phyloP scores from a whole-genome alignment of 2,329 filamentous ascomycete species.

The Colletotrichum tamarilloi region DNA sequence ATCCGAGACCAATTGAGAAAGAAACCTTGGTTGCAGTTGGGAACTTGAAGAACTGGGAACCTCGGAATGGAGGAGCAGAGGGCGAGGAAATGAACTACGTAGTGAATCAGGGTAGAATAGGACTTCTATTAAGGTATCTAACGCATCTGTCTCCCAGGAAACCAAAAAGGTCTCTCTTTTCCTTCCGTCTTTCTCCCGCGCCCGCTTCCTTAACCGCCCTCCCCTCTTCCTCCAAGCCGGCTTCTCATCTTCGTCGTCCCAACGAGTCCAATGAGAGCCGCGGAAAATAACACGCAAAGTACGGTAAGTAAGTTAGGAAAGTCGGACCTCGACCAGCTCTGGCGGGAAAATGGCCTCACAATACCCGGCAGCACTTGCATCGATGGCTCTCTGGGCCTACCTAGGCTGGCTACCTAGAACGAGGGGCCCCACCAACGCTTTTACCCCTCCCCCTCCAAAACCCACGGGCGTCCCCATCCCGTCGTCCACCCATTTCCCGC shows the following conservation, averaged over 20 bases:
- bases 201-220: neutral
- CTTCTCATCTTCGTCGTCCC: conserved; percentile 5
- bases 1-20: conserved; percentile 19
- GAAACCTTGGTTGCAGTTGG: neutral
- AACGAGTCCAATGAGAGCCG: neutral
- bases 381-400: neutral
- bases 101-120: neutral
- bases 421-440: neutral
- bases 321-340: neutral
- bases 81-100: neutral
- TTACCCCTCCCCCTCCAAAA: conserved; percentile 32
- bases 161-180: neutral
- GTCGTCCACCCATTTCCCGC: conserved; percentile 1
- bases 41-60: neutral
- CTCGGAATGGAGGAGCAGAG: neutral
- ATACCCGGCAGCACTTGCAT: neutral
- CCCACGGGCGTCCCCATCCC: neutral
- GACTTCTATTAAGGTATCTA: too few relatives aligned
- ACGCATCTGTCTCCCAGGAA: neutral
- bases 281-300: neutral
- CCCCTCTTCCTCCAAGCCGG: neutral
- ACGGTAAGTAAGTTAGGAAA: too few relatives aligned
- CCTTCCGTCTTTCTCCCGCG: neutral
- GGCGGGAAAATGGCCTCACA: neutral
- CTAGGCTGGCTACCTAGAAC: neutral